Evolutionary conservation across 257 asterid genomes (phyloP).

Genomic region (Coffea eugenioides): DNA sequence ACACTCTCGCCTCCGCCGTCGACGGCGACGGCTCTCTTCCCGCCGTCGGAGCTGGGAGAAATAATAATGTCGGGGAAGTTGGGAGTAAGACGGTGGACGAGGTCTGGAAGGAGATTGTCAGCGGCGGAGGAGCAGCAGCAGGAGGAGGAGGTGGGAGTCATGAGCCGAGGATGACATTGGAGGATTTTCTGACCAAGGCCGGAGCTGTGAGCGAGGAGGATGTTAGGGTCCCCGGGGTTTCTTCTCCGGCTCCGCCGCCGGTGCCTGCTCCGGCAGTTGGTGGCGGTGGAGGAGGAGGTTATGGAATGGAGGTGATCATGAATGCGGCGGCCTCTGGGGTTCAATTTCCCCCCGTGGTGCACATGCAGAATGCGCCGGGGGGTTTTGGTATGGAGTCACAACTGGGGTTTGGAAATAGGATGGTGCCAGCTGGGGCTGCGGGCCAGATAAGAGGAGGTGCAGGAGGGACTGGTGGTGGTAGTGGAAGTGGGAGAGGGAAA

Average conservation of each 20-base stretch:
- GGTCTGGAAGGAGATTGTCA: constrained; percentile 63
- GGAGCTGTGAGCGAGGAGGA: constrained; percentile 89
- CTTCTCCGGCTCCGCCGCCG: constrained; percentile 12
- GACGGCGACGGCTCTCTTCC: neutral
- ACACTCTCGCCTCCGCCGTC: constrained; percentile 27
- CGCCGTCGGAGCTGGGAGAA: constrained; percentile 8
- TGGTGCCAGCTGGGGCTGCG: constrained; percentile 31
- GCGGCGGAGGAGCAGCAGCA: constrained; percentile 36
- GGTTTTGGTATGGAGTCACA: constrained; percentile 53
- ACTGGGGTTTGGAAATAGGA: constrained; percentile 50
- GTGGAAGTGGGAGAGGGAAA: constrained; percentile 68
- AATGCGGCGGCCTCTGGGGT: constrained; percentile 15
- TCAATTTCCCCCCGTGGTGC: constrained; percentile 45
- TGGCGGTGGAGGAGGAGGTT: constrained; percentile 6
- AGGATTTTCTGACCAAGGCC: constrained; percentile 79
- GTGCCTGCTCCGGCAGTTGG: neutral
- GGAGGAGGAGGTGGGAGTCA: constrained; percentile 21
- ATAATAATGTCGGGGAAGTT: constrained; percentile 18
- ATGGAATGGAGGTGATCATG: constrained; percentile 50
- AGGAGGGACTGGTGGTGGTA: constrained; percentile 23
- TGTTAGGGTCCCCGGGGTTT: constrained; percentile 42
- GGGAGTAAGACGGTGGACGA: constrained; percentile 51
- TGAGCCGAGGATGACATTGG: constrained; percentile 77
- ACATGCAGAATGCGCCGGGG: constrained; percentile 60
- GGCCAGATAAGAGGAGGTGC: constrained; percentile 19